A percentile compares a stretch with the other conserved stretches of the same genome.
Evolutionary conservation across 2,329 filamentous ascomycete genomes (phyloP).

Genomic region (Fusarium sp.): DNA sequence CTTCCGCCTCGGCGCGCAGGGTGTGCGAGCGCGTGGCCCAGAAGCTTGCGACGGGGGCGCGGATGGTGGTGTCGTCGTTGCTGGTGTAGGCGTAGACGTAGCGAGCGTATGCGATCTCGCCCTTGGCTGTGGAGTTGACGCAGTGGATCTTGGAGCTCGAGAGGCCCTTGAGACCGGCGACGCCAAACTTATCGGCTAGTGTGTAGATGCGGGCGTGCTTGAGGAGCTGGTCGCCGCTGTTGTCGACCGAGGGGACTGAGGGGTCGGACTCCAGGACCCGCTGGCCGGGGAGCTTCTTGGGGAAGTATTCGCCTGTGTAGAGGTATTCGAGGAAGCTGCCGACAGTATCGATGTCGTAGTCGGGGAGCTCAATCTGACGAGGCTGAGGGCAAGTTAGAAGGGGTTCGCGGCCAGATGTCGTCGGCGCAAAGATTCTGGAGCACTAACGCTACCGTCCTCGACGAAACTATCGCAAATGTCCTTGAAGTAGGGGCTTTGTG

Average conservation of each 20-base stretch:
- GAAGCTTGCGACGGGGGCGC: conserved; percentile 40
- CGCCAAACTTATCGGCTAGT: conserved; percentile 79
- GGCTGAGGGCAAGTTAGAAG: conserved; percentile 50
- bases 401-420: not conserved
- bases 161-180: conserved; percentile 75
- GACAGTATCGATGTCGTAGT: conserved; percentile 49
- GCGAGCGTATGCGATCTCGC: conserved; percentile 90
- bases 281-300: conserved; percentile 69
- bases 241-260: conserved; percentile 71
- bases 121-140: conserved; percentile 85
- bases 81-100: conserved; percentile 51
- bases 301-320: conserved; percentile 71
- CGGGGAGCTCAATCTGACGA: conserved; percentile 72
- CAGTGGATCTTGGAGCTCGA: conserved; percentile 92
- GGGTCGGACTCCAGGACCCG: conserved; percentile 76
- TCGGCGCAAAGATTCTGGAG: not conserved
- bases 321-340: conserved; percentile 54
- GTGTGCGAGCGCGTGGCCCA: conserved; percentile 63
- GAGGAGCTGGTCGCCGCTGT: conserved; percentile 83
- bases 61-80: conserved; percentile 32
- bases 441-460: conserved; percentile 68
- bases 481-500: conserved; percentile 78
- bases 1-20: conserved; percentile 84
- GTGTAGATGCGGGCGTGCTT: conserved; percentile 92
- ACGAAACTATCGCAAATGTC: conserved; percentile 69